phyloP scores from a whole-genome alignment of 176 grass and related monocot genomes.

The Areca catechu region DNA sequence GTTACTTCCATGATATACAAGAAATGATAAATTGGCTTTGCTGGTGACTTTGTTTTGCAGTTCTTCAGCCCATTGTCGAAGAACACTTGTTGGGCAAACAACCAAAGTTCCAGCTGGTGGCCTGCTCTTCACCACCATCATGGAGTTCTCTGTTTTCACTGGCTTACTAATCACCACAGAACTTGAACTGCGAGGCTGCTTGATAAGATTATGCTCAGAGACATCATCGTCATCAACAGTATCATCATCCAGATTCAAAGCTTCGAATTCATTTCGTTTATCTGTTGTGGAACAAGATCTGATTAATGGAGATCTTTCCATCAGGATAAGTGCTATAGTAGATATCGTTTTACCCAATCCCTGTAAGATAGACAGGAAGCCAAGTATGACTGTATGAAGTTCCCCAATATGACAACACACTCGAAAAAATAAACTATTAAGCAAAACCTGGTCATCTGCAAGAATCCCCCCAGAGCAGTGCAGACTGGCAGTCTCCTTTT shows the following conservation, averaged over 20 bases:
- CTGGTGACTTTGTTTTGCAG: slow-evolving; percentile 73
- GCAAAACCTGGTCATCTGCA: slow-evolving; percentile 92
- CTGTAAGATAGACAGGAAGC: slow-evolving; percentile 37
- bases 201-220: slow-evolving; percentile 32
- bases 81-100: slow-evolving; percentile 95
- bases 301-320: slow-evolving; percentile 57
- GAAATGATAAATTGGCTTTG: slow-evolving; percentile 76
- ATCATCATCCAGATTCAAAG: slow-evolving; percentile 79
- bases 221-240: slow-evolving; percentile 39
- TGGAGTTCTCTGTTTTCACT: slow-evolving; percentile 34
- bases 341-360: slow-evolving; percentile 94
- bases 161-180: slow-evolving; percentile 15
- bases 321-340: slow-evolving; percentile 88
- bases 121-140: slow-evolving; percentile 41
- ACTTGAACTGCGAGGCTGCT: slow-evolving; percentile 21
- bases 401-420: too few species aligned
- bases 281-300: slow-evolving; percentile 16
- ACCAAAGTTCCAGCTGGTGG: slow-evolving; percentile 94
- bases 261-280: slow-evolving; percentile 54
- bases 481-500: slow-evolving; percentile 61
- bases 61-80: slow-evolving; percentile 95
- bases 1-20: slow-evolving; percentile 95
- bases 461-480: slow-evolving; percentile 97
- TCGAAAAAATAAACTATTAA: background rate
- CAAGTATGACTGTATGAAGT: background rate